Percentiles rank a stretch among this genome's conserved stretches.
These are phyloP conservation scores for Ogataea polymorpha DNA, from an alignment of 805 yeast species.

Conservation along the genomic window DNA sequence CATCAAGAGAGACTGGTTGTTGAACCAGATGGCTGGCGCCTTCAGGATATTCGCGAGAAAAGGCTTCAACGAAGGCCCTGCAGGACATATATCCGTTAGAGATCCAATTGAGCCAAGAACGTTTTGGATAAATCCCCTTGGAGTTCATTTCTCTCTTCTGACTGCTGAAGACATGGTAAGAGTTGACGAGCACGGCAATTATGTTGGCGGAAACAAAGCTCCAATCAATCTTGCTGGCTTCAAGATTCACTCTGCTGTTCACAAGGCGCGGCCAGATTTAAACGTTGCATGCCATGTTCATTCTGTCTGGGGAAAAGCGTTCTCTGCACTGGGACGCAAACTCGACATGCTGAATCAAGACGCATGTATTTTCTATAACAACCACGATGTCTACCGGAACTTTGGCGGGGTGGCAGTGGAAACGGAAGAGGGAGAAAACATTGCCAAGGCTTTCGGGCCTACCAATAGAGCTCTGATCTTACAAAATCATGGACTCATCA, in stretches of 20 bases:
- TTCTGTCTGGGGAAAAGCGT: neutral
- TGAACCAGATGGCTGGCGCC: neutral
- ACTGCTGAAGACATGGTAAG: neutral
- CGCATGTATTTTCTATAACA: neutral
- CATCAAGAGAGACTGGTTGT: neutral
- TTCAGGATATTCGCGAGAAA: neutral
- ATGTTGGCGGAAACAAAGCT: neutral
- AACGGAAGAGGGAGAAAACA: neutral
- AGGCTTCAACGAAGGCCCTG: neutral
- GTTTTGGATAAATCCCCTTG: neutral
- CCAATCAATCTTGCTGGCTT: neutral
- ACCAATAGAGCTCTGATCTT: neutral
- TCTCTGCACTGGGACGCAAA: neutral
- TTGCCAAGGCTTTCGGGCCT: neutral
- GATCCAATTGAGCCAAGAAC: neutral
- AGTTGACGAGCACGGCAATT: neutral
- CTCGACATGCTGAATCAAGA: neutral
- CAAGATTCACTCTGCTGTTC: neutral
- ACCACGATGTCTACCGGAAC: neutral
- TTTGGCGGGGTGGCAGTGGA: neutral
- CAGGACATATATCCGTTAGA: neutral
- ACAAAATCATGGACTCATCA: neutral
- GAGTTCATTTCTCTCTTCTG: neutral
- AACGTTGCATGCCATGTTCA: neutral
- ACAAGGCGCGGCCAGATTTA: neutral